Base-by-base conservation (phyloP, 345 rosid genomes). In the Durio zibethinus region DNA sequence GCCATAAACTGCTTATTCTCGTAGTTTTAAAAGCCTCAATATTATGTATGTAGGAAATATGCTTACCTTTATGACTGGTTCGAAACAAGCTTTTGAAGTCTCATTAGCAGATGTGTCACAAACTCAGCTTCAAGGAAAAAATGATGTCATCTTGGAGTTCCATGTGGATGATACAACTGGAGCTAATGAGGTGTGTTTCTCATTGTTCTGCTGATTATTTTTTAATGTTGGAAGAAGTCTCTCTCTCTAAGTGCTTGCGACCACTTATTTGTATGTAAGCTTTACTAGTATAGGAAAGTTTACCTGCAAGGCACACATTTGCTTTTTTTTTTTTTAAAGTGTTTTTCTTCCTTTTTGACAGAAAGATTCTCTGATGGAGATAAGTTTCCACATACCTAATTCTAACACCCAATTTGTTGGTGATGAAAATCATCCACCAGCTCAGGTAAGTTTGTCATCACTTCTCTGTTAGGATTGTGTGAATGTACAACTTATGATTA, bases 281-380 rank as follows among this genome's bases (percentile, higher is more conserved):
- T 71, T 18, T 33, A 52, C 61, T 52, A 9, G 56, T 71, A 8
- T 18, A 33, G 61, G 60, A n/a, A 50, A 71, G 23, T 31, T 71
- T 50, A 31, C 45, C 31, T 50, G 29, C 61, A 31, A 31, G 75
- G 47, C 10, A 33, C 43, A 71, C 27, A n/a, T 50, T 50, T 52
- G 27, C 61, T 64, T 10, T 62, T 75, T 29, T 47, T 40, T 31
- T 47, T 65, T 70, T 66, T 76, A 1, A 16, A 69, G 72, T 50
- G 6, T 63, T 10, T 66, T 77, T 45, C 53, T 77, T 45, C 57
- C 27, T 33, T 47, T 2, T 31, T 67, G 82, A 29, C 93, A 96
- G 97, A 96, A 96, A 87, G 99, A 96, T 82, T 92, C 97, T 3
- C 31, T 96, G 88, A 96, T 92, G 98, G 98, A 96, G 88, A 89